A percentile compares a stretch with the other conserved stretches of the same genome.
These are phyloP conservation scores for Diaporthe sp. DNA, from an alignment of 2,329 filamentous ascomycete species.

Conservation along the genomic window DNA sequence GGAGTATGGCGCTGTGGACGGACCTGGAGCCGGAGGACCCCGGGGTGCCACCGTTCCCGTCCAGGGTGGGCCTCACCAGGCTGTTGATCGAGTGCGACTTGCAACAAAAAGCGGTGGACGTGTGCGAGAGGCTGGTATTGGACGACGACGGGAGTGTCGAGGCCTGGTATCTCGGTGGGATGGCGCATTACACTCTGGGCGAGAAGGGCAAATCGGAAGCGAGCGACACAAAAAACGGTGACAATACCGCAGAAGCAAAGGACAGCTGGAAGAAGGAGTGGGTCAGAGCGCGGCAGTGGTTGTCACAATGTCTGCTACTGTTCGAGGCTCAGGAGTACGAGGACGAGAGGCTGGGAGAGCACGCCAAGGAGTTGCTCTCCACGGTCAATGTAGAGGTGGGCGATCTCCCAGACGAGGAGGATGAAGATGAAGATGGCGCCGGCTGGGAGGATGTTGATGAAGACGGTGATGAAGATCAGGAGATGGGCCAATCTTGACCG, in stretches of 20 bases:
- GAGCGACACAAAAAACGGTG: slow-evolving; percentile 46
- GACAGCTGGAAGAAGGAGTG: slow-evolving; percentile 73
- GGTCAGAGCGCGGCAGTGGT: slow-evolving; percentile 84
- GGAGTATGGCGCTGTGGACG: slow-evolving; percentile 88
- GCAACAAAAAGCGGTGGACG: slow-evolving; percentile 86
- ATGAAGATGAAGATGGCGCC: slow-evolving; percentile 68
- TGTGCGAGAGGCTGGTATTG: slow-evolving; percentile 84
- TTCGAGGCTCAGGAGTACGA: slow-evolving; percentile 87
- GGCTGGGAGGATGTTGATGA: slow-evolving; percentile 62
- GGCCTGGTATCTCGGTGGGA: slow-evolving; percentile 96
- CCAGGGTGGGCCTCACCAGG: slow-evolving; percentile 84
- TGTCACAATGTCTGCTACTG: slow-evolving; percentile 84
- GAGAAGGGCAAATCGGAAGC: slow-evolving; percentile 71
- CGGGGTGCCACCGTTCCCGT: slow-evolving; percentile 86
- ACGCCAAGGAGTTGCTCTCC: slow-evolving; percentile 78
- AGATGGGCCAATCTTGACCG: slow-evolving; percentile 60
- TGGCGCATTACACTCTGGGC: slow-evolving; percentile 86
- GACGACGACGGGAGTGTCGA: slow-evolving; percentile 97
- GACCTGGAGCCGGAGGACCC: slow-evolving; percentile 80
- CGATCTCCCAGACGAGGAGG: slow-evolving; percentile 62
- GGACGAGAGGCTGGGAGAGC: slow-evolving; percentile 81
- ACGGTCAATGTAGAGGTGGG: slow-evolving; percentile 76
- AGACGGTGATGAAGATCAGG: slow-evolving; percentile 63
- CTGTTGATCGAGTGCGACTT: slow-evolving; percentile 92
- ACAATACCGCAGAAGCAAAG: slow-evolving; percentile 50